Conservation (phyloP, 176 grass and related monocot genomes). For the Leersia perrieri region DNA sequence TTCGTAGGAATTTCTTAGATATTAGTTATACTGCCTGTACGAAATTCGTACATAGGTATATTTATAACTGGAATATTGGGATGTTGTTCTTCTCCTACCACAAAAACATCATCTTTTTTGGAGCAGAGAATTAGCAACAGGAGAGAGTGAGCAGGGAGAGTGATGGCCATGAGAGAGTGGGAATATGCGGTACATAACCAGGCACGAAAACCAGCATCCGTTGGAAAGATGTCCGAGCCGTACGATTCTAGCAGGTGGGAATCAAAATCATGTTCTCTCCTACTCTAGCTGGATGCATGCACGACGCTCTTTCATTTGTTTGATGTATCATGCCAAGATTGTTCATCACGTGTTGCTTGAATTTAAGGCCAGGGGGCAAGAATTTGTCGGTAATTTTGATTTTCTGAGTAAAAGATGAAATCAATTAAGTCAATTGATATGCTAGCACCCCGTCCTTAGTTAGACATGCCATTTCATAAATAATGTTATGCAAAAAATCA, state of each 20-base stretch:
- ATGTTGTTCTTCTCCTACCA: neutral
- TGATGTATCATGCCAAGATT: neutral
- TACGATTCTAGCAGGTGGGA: neutral
- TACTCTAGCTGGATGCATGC: neutral
- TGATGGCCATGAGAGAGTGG: neutral
- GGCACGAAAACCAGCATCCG: neutral
- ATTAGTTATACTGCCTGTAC: neutral
- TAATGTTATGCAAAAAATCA: no score
- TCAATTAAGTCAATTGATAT: neutral
- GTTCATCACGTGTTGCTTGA: neutral
- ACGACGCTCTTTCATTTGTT: neutral
- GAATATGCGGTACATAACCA: neutral
- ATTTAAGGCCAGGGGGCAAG: neutral
- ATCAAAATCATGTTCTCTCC: neutral
- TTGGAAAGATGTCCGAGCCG: neutral
- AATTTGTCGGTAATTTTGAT: neutral
- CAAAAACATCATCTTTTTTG: neutral
- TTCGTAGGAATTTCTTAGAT: neutral
- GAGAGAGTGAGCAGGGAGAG: no score
- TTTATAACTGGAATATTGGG: neutral
- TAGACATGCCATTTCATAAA: no score
- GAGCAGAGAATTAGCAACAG: no score
- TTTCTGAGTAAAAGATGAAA: neutral
- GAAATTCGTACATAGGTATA: neutral
- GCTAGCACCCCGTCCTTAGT: no score